Evolutionary conservation across 768 basidiomycete genomes (phyloP).

Genomic region (Tricholoma furcatifolium): DNA sequence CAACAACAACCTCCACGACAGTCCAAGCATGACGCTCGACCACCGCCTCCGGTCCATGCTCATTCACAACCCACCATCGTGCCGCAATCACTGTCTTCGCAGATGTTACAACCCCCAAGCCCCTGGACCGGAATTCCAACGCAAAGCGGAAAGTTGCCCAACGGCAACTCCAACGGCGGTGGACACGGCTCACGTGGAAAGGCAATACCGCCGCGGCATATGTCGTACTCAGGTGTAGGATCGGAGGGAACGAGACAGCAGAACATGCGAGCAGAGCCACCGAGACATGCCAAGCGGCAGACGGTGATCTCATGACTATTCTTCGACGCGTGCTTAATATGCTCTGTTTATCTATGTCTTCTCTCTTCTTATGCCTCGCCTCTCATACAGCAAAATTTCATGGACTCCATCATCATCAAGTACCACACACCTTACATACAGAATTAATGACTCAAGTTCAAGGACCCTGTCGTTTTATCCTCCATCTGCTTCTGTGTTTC

Average conservation of each 20-base stretch:
- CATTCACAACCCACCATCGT: conserved; percentile 24
- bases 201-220: conserved; percentile 7
- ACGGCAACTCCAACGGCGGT: conserved; percentile 7
- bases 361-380: background rate
- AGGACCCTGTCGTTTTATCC: background rate
- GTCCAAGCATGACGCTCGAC: conserved; percentile 11
- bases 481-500: conserved; percentile 2
- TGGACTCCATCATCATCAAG: conserved; percentile 8
- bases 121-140: conserved; percentile 45
- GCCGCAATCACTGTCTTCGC: conserved; percentile 22
- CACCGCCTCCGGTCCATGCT: conserved; percentile 21
- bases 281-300: conserved; percentile 14
- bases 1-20: conserved; percentile 11
- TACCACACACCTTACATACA: background rate
- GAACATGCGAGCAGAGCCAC: conserved; percentile 9
- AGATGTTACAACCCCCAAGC: conserved; percentile 30
- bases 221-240: conserved; percentile 12
- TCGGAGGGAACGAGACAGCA: conserved; percentile 12
- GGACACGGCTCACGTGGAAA: conserved; percentile 7
- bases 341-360: conserved; percentile 1
- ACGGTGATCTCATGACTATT: conserved; percentile 8
- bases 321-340: background rate
- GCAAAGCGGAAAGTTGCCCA: conserved; percentile 27
- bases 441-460: background rate
- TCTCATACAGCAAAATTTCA: background rate